A percentile compares a stretch with the other conserved stretches of the same genome.
Evolutionary conservation across 768 basidiomycete genomes (phyloP).

Genomic region (Trametes sanguinea): DNA sequence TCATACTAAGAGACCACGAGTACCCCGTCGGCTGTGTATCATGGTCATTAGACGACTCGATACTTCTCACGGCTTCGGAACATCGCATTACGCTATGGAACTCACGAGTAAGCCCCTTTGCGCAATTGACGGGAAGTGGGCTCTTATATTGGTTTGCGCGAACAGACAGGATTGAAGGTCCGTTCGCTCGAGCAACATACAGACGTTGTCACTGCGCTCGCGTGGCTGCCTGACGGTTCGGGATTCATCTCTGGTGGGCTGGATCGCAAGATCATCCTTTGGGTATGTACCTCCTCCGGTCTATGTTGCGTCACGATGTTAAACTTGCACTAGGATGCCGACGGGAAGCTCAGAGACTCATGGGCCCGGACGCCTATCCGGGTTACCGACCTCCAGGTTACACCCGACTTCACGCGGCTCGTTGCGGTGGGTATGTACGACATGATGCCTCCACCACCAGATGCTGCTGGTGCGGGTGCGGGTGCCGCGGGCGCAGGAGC

Average conservation of each 20-base stretch:
- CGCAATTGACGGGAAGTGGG: background rate
- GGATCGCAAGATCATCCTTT: conserved; percentile 80
- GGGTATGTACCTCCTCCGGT: conserved; percentile 53
- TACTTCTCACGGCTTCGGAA: conserved; percentile 84
- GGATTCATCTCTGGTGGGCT: conserved; percentile 90
- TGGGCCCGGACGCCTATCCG: conserved; percentile 77
- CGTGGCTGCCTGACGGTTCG: conserved; percentile 86
- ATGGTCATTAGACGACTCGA: conserved; percentile 89
- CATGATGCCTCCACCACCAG: conserved; percentile 15
- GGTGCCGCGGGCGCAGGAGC: conserved; percentile 30
- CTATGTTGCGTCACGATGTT: background rate
- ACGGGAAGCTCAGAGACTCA: conserved; percentile 69
- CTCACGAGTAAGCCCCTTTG: conserved; percentile 60
- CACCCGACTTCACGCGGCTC: conserved; percentile 81
- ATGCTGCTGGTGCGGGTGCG: conserved; percentile 7
- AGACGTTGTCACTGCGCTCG: conserved; percentile 83
- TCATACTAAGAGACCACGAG: conserved; percentile 72
- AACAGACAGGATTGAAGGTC: conserved; percentile 73
- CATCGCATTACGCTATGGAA: conserved; percentile 88
- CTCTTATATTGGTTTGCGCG: conserved; percentile 6
- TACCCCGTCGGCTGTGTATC: conserved; percentile 80
- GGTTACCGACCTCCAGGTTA: conserved; percentile 82
- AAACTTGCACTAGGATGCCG: conserved; percentile 56
- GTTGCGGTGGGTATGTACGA: conserved; percentile 81
- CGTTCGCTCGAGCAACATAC: conserved; percentile 68